These are phyloP conservation scores for Lachnellula suecica DNA, from an alignment of 2,329 filamentous ascomycete species.

Conservation along the genomic window DNA sequence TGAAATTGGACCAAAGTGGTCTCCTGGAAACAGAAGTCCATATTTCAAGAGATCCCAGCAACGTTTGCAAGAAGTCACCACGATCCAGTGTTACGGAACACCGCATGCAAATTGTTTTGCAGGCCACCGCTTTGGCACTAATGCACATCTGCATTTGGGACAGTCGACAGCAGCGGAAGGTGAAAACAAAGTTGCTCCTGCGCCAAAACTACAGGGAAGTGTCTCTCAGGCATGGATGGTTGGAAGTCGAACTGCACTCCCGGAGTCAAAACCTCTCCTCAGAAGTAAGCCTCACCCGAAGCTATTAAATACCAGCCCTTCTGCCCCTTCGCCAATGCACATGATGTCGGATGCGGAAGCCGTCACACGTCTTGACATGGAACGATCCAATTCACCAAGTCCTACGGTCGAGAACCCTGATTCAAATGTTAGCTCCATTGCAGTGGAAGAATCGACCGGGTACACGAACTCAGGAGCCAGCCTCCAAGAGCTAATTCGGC, in stretches of 20 bases:
- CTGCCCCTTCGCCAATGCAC: too few species aligned
- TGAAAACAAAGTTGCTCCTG: background rate
- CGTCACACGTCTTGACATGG: too few species aligned
- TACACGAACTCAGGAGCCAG: too few species aligned
- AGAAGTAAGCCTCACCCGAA: background rate
- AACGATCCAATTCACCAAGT: too few species aligned
- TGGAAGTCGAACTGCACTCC: background rate
- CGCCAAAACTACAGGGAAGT: background rate
- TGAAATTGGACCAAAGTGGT: conserved; percentile 12
- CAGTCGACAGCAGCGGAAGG: too few species aligned
- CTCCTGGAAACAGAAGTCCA: conserved; percentile 1
- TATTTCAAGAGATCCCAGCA: too few species aligned
- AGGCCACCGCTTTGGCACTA: background rate
- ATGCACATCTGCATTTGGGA: background rate
- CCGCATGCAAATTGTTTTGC: background rate
- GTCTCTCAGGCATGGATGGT: background rate
- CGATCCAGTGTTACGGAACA: background rate
- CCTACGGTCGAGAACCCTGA: too few species aligned
- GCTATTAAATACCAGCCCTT: too few species aligned
- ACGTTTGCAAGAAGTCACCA: background rate
- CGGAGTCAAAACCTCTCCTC: background rate
- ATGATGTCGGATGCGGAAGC: too few species aligned
- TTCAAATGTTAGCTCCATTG: too few species aligned
- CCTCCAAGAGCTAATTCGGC: too few species aligned
- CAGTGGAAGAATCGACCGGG: too few species aligned